These are phyloP conservation scores for Leccinum incarnatum DNA, from an alignment of 768 basidiomycete species.

Conservation along the genomic window DNA sequence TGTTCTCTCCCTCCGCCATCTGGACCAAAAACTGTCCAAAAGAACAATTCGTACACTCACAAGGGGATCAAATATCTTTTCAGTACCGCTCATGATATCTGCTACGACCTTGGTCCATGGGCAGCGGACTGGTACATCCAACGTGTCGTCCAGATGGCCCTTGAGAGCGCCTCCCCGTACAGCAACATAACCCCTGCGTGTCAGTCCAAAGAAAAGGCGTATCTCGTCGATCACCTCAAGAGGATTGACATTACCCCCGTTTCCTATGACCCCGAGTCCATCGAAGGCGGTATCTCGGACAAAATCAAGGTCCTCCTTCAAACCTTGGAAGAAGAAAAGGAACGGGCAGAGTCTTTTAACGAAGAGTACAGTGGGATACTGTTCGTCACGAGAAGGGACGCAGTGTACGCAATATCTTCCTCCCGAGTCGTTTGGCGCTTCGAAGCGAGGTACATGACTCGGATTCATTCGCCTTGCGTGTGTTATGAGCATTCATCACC, in stretches of 20 bases:
- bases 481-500: not conserved
- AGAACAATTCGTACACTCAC: constrained; percentile 60
- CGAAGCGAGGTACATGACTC: too few relatives aligned
- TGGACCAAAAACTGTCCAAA: constrained; percentile 67
- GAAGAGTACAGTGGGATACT: constrained; percentile 70
- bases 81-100: constrained; percentile 55
- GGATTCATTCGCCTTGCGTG: not conserved
- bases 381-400: constrained; percentile 76
- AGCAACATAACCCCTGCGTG: constrained; percentile 50
- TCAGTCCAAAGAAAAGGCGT: constrained; percentile 58
- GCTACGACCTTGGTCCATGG: constrained; percentile 66
- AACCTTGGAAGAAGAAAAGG: constrained; percentile 55
- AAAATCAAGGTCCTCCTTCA: constrained; percentile 57
- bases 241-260: constrained; percentile 41
- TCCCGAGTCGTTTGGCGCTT: too few relatives aligned
- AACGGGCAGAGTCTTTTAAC: constrained; percentile 43
- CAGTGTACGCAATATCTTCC: constrained; percentile 35
- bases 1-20: constrained; percentile 46
- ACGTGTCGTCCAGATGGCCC: constrained; percentile 53
- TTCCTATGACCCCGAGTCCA: constrained; percentile 50
- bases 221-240: constrained; percentile 52
- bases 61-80: constrained; percentile 61
- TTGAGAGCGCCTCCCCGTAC: constrained; percentile 42
- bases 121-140: constrained; percentile 76
- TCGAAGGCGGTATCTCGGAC: constrained; percentile 51